Evolutionary conservation across 73 alveolate genomes (phyloP), one percentile per base, ranked within the genome.

Genomic region (Durusdinium trenchii): DNA sequence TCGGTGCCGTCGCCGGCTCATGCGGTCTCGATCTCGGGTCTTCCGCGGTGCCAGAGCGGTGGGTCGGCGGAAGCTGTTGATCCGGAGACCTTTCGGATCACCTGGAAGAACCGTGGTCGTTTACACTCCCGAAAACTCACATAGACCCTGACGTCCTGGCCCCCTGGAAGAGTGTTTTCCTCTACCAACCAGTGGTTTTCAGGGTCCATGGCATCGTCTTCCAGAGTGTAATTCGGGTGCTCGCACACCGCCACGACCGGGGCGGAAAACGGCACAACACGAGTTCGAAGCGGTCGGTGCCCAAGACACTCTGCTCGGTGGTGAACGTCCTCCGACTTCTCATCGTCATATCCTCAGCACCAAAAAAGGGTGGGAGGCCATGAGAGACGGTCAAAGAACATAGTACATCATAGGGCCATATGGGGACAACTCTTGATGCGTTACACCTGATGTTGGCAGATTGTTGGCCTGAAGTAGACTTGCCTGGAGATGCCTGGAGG

Each of bases 291-390:
- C 85, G 85, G 6, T 14, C 42, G 87, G 20, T n/a, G n/a, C n/a
- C n/a, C n/a, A n/a, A n/a, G n/a, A n/a, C n/a, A n/a, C n/a, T n/a
- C n/a, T n/a, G n/a, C n/a, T n/a, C 57, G 45, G 47, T 10, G 64
- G 28, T 78, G 87, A n/a, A 0, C 42, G 32, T 78, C 87, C 23
- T 78, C 87, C 42, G 62, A 57, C 87, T 78, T 78, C 45, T 78
- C 87, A 45, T 78, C 87, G 12, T 78, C 87, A 28, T 78, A 78
- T 42, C 87, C 87, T 78, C n/a, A n/a, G n/a, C n/a, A n/a, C n/a
- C n/a, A n/a, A n/a, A n/a, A n/a, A n/a, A n/a, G n/a, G n/a, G n/a
- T n/a, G 87, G 40, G 42, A 10, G 52, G 10, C 6, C 32, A 62
- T 40, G 32, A 62, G 43, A 62, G 6, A 35, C 76, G 6, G 43